These are phyloP conservation scores for Hypoxylon trugodes DNA, from an alignment of 495 filamentous ascomycete genomes.

Conservation along the genomic window DNA sequence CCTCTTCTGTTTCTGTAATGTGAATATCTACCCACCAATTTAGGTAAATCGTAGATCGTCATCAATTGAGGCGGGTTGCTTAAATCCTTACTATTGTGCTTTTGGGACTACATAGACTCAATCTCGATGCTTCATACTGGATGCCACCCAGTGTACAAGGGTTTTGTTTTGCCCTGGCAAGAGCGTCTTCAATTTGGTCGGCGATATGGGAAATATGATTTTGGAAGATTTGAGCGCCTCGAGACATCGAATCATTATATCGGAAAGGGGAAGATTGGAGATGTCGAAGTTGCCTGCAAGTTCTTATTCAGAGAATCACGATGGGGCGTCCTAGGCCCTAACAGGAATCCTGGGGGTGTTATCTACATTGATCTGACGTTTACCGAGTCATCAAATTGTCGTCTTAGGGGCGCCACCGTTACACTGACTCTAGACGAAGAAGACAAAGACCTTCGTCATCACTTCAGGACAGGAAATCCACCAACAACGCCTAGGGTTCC, in stretches of 20 bases:
- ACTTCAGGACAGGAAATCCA: background rate
- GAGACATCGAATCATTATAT: slow-evolving; percentile 20
- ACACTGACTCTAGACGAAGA: slow-evolving; percentile 43
- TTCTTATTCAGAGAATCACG: slow-evolving; percentile 46
- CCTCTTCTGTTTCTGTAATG: no score
- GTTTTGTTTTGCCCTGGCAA: background rate
- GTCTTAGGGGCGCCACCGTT: slow-evolving; percentile 42
- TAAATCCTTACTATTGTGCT: no score
- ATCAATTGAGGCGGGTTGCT: no score
- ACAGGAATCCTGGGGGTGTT: slow-evolving; percentile 44
- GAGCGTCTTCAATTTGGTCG: slow-evolving; percentile 7
- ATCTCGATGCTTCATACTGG: background rate
- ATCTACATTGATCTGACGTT: slow-evolving; percentile 47
- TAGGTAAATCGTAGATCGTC: no score
- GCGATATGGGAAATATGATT: slow-evolving; percentile 33
- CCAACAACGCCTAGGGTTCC: background rate
- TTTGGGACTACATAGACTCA: no score
- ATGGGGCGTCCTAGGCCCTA: slow-evolving; percentile 43
- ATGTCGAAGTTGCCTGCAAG: slow-evolving; percentile 41
- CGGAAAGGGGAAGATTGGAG: slow-evolving; percentile 20
- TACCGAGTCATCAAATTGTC: slow-evolving; percentile 41
- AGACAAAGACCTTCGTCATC: slow-evolving; percentile 19
- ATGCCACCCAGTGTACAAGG: slow-evolving; percentile 4
- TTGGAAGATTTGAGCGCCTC: slow-evolving; percentile 31
- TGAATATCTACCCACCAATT: no score